phyloP scores from a whole-genome alignment of 306 rosid genomes.

The Styphnolobium japonicum region DNA sequence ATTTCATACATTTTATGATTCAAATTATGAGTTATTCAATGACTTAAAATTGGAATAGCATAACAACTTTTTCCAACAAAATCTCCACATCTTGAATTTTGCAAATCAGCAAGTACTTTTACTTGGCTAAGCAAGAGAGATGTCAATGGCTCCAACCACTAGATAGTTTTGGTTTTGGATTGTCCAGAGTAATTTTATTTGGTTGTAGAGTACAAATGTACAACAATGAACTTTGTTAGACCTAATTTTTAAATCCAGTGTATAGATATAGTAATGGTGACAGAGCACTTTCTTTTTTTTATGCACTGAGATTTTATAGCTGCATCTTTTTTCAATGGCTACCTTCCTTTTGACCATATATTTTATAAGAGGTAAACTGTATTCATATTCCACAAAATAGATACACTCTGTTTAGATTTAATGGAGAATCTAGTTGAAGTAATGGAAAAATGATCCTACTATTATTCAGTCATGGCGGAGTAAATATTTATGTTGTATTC shows the following conservation, averaged over 20 bases:
- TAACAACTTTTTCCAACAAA: background rate
- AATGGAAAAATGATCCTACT: background rate
- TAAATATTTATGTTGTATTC: background rate
- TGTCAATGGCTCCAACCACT: too few species aligned
- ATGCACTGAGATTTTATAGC: background rate
- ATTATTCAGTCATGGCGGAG: background rate
- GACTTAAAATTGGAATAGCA: background rate
- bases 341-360: background rate
- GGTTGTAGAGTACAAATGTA: background rate
- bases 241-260: background rate
- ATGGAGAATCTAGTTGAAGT: background rate
- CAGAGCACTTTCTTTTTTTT: background rate
- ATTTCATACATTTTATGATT: background rate
- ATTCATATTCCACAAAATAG: background rate
- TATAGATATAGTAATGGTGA: background rate
- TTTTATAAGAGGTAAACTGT: background rate
- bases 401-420: background rate
- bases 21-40: background rate
- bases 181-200: background rate
- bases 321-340: background rate
- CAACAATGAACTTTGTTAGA: slow-evolving; percentile 1
- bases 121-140: too few species aligned
- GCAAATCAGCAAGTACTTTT: background rate
- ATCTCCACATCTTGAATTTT: background rate
- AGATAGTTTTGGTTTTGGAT: too few species aligned